Evolutionary conservation across 768 basidiomycete genomes (phyloP), one percentile per base, ranked within the genome.

Genomic region (Amyloporia xantha): DNA sequence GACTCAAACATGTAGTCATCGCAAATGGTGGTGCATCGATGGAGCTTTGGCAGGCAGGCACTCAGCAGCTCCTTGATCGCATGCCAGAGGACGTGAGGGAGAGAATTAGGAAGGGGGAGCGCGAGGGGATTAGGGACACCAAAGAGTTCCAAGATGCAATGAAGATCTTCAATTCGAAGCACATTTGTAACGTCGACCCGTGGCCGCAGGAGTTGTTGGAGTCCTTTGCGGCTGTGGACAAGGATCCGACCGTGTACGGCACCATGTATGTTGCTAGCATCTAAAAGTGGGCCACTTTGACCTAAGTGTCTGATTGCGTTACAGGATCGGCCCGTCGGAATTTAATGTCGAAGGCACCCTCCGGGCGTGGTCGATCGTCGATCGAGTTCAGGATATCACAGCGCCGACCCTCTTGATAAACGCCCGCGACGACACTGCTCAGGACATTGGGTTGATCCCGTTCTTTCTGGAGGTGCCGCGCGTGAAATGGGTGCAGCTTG

Each of bases 1-100:
- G 78, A 0, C 47, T 81, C 44, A 66, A 70, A 53, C 69, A 67
- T 41, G 66, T 78, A 33, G 50, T 81, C 30, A 54, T 79, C 10
- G 56, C 69, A 23, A 65, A 74, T 44, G 61, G 72, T 0, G 71
- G 74, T 1, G 71, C 77, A 10, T 69, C 70, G 5, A 71, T 73
- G 61, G 48, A 52, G n/a, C 60, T 78, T 24, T 78, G 71, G 70
- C 62, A 60, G 55, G 50, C 55, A 20, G 56, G 56, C 20, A 62
- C 74, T 35, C 71, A 74, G 6, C 55, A 71, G 49, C 68, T 73
- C 1, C 52, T 72, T 3, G 67, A 55, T 33, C 52, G 56, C 25
- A 58, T 80, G 23, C 74, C 77, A 1, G 55, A 70, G 46, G 68
- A 73, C 1, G 55, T 48, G 2, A 39, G 47, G 12, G 40, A 62